Evolutionary conservation across 768 basidiomycete species (phyloP), one percentile per base, ranked within the genome.

Genomic region (Leucosporidium scottii): DNA sequence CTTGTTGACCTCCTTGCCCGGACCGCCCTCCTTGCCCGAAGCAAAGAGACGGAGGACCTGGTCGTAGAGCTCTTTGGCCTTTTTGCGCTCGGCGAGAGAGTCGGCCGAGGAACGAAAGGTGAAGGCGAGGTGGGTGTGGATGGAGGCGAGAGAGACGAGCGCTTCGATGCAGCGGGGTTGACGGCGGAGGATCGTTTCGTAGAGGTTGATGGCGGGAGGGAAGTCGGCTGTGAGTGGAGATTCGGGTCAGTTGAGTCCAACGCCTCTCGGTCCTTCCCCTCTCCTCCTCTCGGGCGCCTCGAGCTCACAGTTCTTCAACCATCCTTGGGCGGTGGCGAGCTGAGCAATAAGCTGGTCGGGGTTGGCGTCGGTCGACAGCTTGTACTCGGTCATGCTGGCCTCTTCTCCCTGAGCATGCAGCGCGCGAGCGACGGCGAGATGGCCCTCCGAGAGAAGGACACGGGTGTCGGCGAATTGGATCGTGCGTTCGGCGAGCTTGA

Each of bases 401-500:
- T 82, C 74, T 54, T 79, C 75, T 1, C 87, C 88, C 74, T 88
- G 84, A 2, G 85, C 85, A 73, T 93, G 91, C 20, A 86, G 82
- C 4, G 89, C 86, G 23, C 91, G 85, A 3, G 87, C 94, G 20
- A 93, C 86, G 39, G 88, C 83, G 21, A 93, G 79, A 75, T 92
- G 89, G 4, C 92, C 88, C 74, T 96, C 93, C 1, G 90, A 88
- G 34, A 93, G 82, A 21, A 94, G 81, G 0, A 89, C 83, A 39
- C 91, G 81, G 0, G 89, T 91, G 74, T 98, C 94, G 0, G 93
- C 89, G 75, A 90, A 96, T 76, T 97, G 93, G 50, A 98, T 86
- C 0, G 93, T 88, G 61, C 93, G 85, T 75, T 98, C 96, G 28
- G 92, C 93, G 25, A 98, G 81, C 81, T 98, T 99, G 54, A 94